A percentile compares a stretch with the other conserved stretches of the same genome.
Conservation (phyloP, 768 basidiomycete species). For the Pulveroboletus ravenelii region DNA sequence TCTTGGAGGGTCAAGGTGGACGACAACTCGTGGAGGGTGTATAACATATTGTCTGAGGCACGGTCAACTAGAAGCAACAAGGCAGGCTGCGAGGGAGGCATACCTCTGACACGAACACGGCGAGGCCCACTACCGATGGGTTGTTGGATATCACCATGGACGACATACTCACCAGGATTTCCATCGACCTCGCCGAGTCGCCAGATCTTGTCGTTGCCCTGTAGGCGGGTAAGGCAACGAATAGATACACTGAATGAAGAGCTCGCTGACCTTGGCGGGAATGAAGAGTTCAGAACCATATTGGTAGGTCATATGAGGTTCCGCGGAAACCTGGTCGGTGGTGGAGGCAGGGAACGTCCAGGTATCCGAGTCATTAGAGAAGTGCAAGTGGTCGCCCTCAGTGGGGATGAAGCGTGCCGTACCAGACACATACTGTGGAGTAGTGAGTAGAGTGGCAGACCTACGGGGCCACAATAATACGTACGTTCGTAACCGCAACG, state of each 20-base stretch:
- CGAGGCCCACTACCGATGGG: constrained; percentile 64
- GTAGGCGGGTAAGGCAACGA: neutral
- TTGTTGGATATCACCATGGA: constrained; percentile 59
- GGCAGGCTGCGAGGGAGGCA: neutral
- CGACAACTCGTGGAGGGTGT: constrained; percentile 51
- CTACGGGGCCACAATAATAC: constrained; percentile 7
- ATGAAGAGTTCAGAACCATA: constrained; percentile 54
- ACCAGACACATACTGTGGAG: constrained; percentile 46
- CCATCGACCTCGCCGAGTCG: constrained; percentile 43
- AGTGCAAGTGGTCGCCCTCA: constrained; percentile 33
- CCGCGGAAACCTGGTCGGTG: constrained; percentile 36
- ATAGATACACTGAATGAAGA: neutral
- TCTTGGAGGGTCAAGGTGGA: constrained; percentile 56
- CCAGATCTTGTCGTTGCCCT: constrained; percentile 73
- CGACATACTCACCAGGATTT: constrained; percentile 41
- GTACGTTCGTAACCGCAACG: constrained; percentile 57
- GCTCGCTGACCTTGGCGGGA: constrained; percentile 52
- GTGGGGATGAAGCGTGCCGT: constrained; percentile 52
- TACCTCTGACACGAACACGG: constrained; percentile 39
- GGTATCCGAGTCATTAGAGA: constrained; percentile 31
- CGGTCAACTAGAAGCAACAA: neutral
- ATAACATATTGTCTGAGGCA: constrained; percentile 43
- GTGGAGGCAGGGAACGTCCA: constrained; percentile 51
- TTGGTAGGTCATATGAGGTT: constrained; percentile 66
- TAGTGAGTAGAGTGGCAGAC: neutral